Evolutionary conservation across 805 yeast species (phyloP), one percentile per base, ranked within the genome.

Genomic region (Saccharomycopsis babjevae): DNA sequence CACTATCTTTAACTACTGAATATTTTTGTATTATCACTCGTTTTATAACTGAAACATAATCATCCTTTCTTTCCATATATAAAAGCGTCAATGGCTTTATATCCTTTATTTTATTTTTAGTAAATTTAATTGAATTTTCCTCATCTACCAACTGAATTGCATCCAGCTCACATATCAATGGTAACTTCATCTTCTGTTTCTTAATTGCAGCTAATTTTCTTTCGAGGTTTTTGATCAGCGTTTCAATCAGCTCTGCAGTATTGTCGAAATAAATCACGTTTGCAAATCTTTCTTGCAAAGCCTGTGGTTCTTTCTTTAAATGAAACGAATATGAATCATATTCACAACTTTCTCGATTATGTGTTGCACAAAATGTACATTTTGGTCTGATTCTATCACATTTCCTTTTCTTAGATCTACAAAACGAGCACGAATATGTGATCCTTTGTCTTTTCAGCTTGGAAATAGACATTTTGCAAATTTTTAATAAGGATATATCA

Each of bases 361-460:
- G 56, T 42, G 43, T 56, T 28, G 60, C 13, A 58, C 65, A 62
- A 40, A 43, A 57, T 11, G 59, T 20, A 40, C 65, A 62, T 6
- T n/a, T 32, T 3, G 63, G 65, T 32, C 65, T 46, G 25, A 34
- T 20, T 39, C 58, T 46, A 34, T 62, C 65, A 54, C 65, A 60
- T 30, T 59, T 62, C 25, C 58, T 39, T 50, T 62, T 62, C 40
- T 58, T 60, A 10, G 38, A 13, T 28, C 65, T 39, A 46, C 65
- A 62, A 43, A 57, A 54, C 2, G 46, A 15, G 36, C 65, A 62
- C 22, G 65, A 30, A 18, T 50, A 52, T 7, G 63, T 55, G 10
- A 42, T 25, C 32, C 65, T 55, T 39, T 60, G 25, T 20, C 58
- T 55, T 42, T 58, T 61, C 43, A 18, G 22, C n/a, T 42, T 43